A percentile compares a stretch with the other conserved stretches of the same genome.
Conservation (phyloP, 306 rosid species). For the Quercus variabilis region DNA sequence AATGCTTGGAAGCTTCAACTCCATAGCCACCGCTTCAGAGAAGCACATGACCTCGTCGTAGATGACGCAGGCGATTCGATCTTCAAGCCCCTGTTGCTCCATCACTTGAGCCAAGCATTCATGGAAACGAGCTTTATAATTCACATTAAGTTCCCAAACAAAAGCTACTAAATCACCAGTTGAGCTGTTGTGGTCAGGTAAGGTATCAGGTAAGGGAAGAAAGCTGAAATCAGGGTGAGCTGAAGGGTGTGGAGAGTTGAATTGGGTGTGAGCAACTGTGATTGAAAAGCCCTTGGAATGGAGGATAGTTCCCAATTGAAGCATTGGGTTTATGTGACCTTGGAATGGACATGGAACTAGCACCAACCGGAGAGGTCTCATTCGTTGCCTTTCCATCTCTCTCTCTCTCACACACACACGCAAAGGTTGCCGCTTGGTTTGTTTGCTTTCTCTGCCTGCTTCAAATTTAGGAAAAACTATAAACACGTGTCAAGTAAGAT, state of each 20-base stretch:
- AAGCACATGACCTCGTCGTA: conserved; percentile 33
- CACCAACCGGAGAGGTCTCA: conserved; percentile 5
- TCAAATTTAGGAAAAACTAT: no score
- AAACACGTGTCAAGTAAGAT: no score
- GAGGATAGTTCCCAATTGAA: conserved; percentile 35
- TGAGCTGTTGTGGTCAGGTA: conserved; percentile 12
- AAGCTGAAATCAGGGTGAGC: conserved; percentile 33
- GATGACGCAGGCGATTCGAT: conserved; percentile 28
- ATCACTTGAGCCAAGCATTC: conserved; percentile 13
- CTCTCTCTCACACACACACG: neutral
- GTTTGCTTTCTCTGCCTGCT: no score
- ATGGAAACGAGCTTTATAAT: conserved; percentile 19
- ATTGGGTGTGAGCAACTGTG: conserved; percentile 32
- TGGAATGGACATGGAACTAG: conserved; percentile 32
- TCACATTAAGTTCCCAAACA: conserved; percentile 8
- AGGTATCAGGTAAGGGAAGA: conserved; percentile 32
- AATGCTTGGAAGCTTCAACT: conserved; percentile 29
- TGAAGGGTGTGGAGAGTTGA: conserved; percentile 34
- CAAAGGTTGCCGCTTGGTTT: no score
- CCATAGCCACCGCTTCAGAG: conserved; percentile 20
- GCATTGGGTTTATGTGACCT: conserved; percentile 40
- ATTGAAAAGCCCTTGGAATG: conserved; percentile 42
- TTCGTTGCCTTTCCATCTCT: conserved; percentile 21
- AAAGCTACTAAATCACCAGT: conserved; percentile 9
- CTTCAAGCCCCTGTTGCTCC: neutral